A percentile compares a stretch with the other conserved stretches of the same genome.
Conservation (phyloP, 805 yeast species). For the Scheffersomyces lignosus region DNA sequence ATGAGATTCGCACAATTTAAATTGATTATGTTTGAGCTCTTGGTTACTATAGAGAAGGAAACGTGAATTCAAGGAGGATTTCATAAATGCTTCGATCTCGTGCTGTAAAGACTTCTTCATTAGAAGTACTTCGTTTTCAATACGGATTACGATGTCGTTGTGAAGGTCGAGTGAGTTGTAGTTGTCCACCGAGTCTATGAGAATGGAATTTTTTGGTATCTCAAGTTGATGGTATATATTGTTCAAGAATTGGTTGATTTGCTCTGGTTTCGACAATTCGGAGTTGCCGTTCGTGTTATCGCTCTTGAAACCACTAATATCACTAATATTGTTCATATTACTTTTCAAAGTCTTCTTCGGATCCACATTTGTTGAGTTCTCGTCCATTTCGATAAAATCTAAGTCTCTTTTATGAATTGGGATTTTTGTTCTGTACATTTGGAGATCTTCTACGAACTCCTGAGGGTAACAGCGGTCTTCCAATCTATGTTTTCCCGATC, state of each 20-base stretch:
- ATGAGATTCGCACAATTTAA: conserved; percentile 26
- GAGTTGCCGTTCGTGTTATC: neutral
- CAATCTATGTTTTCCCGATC: conserved; percentile 22
- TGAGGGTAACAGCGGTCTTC: conserved; percentile 27
- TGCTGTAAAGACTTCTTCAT: conserved; percentile 30
- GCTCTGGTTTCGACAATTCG: conserved; percentile 1
- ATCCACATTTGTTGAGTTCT: conserved; percentile 17
- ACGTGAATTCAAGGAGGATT: conserved; percentile 15
- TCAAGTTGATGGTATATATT: conserved; percentile 20
- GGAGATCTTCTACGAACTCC: conserved; percentile 40
- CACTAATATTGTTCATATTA: conserved; percentile 2
- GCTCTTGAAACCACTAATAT: conserved; percentile 3
- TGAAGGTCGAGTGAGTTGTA: conserved; percentile 23
- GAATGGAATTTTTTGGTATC: conserved; percentile 25
- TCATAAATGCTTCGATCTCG: conserved; percentile 28
- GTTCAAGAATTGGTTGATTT: conserved; percentile 14
- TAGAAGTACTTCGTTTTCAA: conserved; percentile 29
- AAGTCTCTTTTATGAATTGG: conserved; percentile 37
- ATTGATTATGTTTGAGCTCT: conserved; percentile 31
- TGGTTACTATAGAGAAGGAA: conserved; percentile 22
- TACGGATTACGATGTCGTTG: conserved; percentile 15
- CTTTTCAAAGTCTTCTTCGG: conserved; percentile 12
- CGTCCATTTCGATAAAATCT: conserved; percentile 28
- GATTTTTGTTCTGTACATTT: conserved; percentile 26
- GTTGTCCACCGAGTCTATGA: conserved; percentile 27